Conservation (phyloP, 441 rosid genomes). For the Dalechampia spathulata region DNA sequence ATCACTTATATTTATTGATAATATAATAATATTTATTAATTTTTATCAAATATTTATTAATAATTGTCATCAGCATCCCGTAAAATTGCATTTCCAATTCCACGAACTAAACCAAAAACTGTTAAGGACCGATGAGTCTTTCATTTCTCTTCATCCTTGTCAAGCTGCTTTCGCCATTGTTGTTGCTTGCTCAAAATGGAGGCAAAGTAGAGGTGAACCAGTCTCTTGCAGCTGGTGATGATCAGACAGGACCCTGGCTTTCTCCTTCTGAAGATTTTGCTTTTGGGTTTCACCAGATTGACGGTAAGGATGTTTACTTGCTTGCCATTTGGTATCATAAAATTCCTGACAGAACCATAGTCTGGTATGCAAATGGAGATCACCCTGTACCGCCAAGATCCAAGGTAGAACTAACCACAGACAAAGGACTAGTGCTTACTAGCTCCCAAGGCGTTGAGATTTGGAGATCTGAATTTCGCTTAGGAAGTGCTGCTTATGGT, state of each 20-base stretch:
- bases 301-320: constrained; percentile 7
- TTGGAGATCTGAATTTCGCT: constrained; percentile 13
- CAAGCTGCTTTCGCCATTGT: constrained; percentile 16
- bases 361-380: constrained; percentile 31
- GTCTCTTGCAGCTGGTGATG: constrained; percentile 17
- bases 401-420: constrained; percentile 20
- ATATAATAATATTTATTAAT: no score
- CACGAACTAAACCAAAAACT: no score
- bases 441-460: constrained; percentile 15
- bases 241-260: constrained; percentile 14
- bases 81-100: no score
- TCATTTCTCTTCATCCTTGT: constrained; percentile 3
- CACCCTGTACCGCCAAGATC: constrained; percentile 26
- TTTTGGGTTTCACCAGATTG: constrained; percentile 26
- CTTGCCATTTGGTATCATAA: constrained; percentile 15
- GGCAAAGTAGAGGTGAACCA: constrained; percentile 10
- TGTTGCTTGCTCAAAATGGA: constrained; percentile 11
- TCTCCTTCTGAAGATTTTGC: constrained; percentile 41
- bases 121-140: no score
- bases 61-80: no score
- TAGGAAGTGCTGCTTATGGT: constrained; percentile 12
- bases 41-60: no score
- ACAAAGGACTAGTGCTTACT: constrained; percentile 18
- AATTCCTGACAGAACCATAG: constrained; percentile 13
- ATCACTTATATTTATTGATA: no score